Conservation (phyloP, 1,284 basidiomycete genomes). For the Schizophyllum commune region DNA sequence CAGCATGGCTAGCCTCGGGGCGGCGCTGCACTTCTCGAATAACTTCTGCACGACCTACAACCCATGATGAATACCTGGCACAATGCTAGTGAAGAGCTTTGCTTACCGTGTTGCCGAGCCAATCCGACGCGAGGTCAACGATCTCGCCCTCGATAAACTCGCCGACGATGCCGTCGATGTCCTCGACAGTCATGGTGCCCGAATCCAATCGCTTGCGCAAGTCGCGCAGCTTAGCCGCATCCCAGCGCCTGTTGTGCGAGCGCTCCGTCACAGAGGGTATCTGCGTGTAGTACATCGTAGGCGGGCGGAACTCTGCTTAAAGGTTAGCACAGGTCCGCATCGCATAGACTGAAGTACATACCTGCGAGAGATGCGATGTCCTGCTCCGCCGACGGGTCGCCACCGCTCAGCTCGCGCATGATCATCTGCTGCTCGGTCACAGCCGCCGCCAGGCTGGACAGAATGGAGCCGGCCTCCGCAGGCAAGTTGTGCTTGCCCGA, state of each 20-base stretch:
- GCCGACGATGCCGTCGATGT: constrained; percentile 83
- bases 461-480: constrained; percentile 47
- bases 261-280: constrained; percentile 84
- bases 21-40: constrained; percentile 83
- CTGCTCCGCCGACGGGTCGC: constrained; percentile 68
- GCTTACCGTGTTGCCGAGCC: constrained; percentile 95
- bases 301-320: constrained; percentile 68
- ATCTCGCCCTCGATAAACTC: constrained; percentile 90
- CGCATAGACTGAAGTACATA: constrained; percentile 29
- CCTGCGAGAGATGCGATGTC: constrained; percentile 81
- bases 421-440: constrained; percentile 93
- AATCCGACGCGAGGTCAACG: constrained; percentile 94
- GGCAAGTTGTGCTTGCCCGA: constrained; percentile 68
- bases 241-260: constrained; percentile 81
- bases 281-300: constrained; percentile 89
- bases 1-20: constrained; percentile 81
- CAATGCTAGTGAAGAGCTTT: constrained; percentile 8
- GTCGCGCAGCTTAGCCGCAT: constrained; percentile 91
- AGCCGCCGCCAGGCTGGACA: constrained; percentile 55
- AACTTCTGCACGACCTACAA: constrained; percentile 87
- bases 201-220: constrained; percentile 87
- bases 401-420: constrained; percentile 83
- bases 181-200: constrained; percentile 74
- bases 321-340: constrained; percentile 4
- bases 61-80: constrained; percentile 7